Conservation (phyloP, 129 eudicot genomes). For the Lactuca sativa region DNA sequence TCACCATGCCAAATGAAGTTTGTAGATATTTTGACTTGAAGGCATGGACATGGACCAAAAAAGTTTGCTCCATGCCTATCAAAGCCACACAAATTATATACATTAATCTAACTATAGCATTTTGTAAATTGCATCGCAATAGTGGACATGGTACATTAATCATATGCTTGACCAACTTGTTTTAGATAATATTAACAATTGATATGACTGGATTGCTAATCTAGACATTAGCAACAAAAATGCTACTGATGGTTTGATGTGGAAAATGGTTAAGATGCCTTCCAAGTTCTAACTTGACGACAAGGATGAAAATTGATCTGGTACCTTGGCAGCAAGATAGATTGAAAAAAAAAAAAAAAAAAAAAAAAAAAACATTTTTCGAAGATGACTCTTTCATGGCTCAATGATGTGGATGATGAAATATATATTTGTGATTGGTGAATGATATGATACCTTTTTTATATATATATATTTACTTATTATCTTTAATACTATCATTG, state of each 20-base stretch:
- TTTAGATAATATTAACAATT: no score
- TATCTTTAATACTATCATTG: no score
- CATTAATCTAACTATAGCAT: constrained; percentile 8
- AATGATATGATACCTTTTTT: not conserved
- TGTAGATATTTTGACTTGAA: constrained; percentile 4
- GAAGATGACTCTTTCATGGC: not conserved
- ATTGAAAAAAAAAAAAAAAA: not conserved
- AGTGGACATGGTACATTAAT: not conserved
- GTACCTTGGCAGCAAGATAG: constrained; percentile 6
- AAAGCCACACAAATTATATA: constrained; percentile 14
- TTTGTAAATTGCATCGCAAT: not conserved
- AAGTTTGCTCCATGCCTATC: constrained; percentile 17
- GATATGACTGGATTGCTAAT: no score
- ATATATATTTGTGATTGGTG: not conserved
- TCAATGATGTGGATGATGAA: constrained; percentile 8
- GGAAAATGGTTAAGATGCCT: not conserved
- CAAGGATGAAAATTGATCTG: not conserved
- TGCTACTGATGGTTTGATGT: no score
- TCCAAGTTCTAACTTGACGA: not conserved
- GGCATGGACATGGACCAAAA: constrained; percentile 1
- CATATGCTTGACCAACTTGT: no score
- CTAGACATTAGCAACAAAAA: no score
- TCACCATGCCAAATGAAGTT: constrained; percentile 12
- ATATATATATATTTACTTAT: not conserved
- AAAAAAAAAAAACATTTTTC: not conserved